These are phyloP conservation scores for Colletotrichum echinochloae DNA, from an alignment of 2,329 filamentous ascomycete genomes.

Conservation along the genomic window DNA sequence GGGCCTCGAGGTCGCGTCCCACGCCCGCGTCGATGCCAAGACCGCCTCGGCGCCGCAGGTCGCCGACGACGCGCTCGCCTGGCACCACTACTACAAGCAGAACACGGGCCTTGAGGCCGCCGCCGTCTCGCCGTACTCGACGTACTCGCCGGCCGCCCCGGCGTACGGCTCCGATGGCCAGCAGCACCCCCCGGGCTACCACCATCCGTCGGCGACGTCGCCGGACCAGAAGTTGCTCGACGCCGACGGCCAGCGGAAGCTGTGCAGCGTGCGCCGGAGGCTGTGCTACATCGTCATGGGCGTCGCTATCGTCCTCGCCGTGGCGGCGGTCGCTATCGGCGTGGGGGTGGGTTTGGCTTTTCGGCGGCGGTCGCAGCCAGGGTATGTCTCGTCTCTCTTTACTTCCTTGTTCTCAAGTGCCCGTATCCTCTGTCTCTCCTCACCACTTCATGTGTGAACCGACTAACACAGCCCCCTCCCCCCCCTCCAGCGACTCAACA, in stretches of 20 bases:
- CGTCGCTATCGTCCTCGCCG: conserved; percentile 39
- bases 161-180: conserved; percentile 6
- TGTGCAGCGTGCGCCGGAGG: conserved; percentile 43
- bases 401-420: neutral
- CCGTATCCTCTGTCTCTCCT: neutral
- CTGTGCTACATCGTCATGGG: conserved; percentile 43
- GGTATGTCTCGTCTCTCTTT: neutral
- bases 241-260: conserved; percentile 15
- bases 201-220: conserved; percentile 16
- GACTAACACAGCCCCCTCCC: neutral
- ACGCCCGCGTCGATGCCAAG: conserved; percentile 23
- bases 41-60: conserved; percentile 23
- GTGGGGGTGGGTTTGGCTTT: conserved; percentile 44
- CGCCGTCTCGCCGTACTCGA: neutral
- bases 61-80: conserved; percentile 13
- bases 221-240: conserved; percentile 4
- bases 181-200: conserved; percentile 21
- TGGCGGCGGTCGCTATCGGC: conserved; percentile 43
- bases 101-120: conserved; percentile 18
- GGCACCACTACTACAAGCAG: conserved; percentile 31
- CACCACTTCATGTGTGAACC: too few relatives aligned
- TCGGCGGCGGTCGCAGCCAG: conserved; percentile 14
- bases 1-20: conserved; percentile 29
- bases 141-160: neutral
- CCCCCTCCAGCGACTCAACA: conserved; percentile 1